Evolutionary conservation across 306 rosid species (phyloP).

Genomic region (Alnus glutinosa): DNA sequence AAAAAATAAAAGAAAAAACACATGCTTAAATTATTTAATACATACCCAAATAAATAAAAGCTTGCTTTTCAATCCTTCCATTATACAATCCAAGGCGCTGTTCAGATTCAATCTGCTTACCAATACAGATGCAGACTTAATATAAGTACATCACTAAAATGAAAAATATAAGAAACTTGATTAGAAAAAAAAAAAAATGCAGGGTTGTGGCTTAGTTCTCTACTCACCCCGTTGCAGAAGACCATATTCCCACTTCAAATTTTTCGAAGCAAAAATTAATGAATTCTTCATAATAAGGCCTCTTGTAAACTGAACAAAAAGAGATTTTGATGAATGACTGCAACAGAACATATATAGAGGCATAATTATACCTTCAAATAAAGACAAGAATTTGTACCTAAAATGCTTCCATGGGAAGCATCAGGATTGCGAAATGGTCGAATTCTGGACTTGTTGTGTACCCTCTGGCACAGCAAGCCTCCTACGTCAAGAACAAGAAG

Average conservation of each 20-base stretch:
- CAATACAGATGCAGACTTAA: not conserved
- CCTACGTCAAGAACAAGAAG: no score
- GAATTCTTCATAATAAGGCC: no score
- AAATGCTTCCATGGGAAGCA: no score
- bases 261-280: constrained; percentile 41
- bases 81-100: constrained; percentile 30
- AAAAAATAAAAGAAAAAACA: no score
- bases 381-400: constrained; percentile 1
- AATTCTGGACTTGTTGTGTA: no score
- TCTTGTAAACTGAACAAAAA: no score
- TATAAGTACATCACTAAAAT: not conserved
- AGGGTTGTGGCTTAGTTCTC: no score
- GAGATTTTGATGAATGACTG: not conserved
- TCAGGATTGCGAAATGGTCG: no score
- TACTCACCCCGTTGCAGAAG: constrained; percentile 40
- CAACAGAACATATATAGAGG: no score
- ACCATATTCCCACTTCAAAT: constrained; percentile 50
- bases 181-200: no score
- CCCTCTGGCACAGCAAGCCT: no score
- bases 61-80: constrained; percentile 20
- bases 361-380: no score
- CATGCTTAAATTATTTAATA: not conserved
- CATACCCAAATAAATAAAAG: constrained; percentile 40
- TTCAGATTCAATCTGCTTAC: constrained; percentile 21
- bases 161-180: not conserved